phyloP scores from a whole-genome alignment of 1,284 basidiomycete genomes.

The Fistulina hepatica region DNA sequence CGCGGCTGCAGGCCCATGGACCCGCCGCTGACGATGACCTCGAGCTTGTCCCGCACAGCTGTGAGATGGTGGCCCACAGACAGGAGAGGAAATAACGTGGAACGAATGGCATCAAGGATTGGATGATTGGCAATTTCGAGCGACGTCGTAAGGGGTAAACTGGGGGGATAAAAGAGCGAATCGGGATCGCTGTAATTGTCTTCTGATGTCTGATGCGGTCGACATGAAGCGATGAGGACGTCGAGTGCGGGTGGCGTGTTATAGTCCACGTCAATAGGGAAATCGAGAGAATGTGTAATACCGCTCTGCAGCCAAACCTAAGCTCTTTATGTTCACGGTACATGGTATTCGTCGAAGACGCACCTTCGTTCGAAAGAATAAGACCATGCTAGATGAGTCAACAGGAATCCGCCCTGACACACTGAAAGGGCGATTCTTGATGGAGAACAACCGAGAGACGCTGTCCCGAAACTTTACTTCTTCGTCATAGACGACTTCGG shows the following conservation, averaged over 20 bases:
- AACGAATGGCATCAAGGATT: conserved; percentile 63
- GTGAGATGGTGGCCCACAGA: conserved; percentile 60
- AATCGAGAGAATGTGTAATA: conserved; percentile 68
- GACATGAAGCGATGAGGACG: conserved; percentile 64
- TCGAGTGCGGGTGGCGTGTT: conserved; percentile 70
- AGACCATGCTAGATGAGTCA: conserved; percentile 51
- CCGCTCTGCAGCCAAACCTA: conserved; percentile 40
- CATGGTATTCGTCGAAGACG: conserved; percentile 16
- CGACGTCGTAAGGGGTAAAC: conserved; percentile 59
- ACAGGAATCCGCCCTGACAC: conserved; percentile 60
- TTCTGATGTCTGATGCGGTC: conserved; percentile 47
- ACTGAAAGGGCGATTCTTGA: conserved; percentile 53
- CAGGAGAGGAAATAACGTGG: conserved; percentile 55
- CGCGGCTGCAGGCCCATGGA: conserved; percentile 44
- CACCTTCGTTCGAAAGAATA: conserved; percentile 74
- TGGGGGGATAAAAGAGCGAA: conserved; percentile 61
- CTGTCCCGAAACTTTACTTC: conserved; percentile 46
- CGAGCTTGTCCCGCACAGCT: conserved; percentile 54
- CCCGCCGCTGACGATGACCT: conserved; percentile 52
- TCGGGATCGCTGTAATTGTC: conserved; percentile 48
- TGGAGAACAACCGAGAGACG: conserved; percentile 43
- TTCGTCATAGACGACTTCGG: conserved; percentile 30
- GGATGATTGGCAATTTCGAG: conserved; percentile 72
- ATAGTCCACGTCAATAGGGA: conserved; percentile 66
- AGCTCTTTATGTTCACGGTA: too few species aligned